These are phyloP conservation scores for Serendipita sp. DNA, from an alignment of 768 basidiomycete genomes.

Conservation along the genomic window DNA sequence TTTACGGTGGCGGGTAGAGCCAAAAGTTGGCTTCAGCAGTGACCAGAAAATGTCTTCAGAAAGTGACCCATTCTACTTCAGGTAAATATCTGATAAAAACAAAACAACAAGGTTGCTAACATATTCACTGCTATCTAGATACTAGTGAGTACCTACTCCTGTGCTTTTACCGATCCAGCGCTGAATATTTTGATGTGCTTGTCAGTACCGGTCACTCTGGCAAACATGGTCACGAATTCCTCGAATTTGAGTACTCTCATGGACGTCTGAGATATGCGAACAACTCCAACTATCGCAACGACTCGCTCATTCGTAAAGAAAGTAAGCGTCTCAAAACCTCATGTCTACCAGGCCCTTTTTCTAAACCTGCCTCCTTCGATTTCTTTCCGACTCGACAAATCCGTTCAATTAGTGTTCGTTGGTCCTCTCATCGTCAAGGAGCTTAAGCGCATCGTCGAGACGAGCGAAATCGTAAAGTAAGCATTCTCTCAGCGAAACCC, in stretches of 20 bases:
- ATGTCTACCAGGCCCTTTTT: not conserved
- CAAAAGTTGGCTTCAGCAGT: not conserved
- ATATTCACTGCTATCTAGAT: not conserved
- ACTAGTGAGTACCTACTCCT: not conserved
- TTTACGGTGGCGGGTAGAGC: not conserved
- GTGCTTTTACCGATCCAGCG: not conserved
- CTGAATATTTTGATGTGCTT: not conserved
- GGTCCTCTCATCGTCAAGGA: constrained; percentile 86
- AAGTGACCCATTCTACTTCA: not conserved
- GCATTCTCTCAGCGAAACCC: constrained; percentile 12
- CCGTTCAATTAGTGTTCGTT: constrained; percentile 63
- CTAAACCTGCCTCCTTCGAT: not conserved
- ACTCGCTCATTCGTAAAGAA: constrained; percentile 95
- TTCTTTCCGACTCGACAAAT: not conserved
- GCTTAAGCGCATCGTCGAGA: constrained; percentile 81
- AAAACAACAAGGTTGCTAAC: not conserved
- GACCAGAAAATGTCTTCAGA: not conserved
- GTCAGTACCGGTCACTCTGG: constrained; percentile 92
- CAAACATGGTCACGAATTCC: constrained; percentile 92
- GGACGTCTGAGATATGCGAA: constrained; percentile 94
- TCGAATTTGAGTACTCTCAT: constrained; percentile 96
- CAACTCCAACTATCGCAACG: constrained; percentile 98
- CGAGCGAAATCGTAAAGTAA: constrained; percentile 90
- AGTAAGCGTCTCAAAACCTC: constrained; percentile 37
- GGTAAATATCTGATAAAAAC: not conserved